Base-by-base conservation (phyloP, 768 basidiomycete genomes). In the Termitomyces sp. region DNA sequence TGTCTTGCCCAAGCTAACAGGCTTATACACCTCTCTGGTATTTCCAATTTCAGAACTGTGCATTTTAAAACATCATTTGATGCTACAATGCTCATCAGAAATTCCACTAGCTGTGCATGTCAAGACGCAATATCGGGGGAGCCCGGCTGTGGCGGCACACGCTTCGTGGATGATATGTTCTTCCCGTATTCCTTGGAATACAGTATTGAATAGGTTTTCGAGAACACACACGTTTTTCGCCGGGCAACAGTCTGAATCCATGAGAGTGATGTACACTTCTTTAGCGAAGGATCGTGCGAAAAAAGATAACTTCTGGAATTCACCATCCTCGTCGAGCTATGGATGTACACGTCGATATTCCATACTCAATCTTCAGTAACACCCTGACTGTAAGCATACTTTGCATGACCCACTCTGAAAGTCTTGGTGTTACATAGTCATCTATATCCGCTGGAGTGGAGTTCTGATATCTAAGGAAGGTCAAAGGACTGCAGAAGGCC, bases 401-500 rank as follows among this genome's bases (percentile, higher is more conserved):
- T 49, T 20, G 2, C 13, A 16, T 35, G 33, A 35, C 8, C 32
- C 7, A 22, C 33, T 33, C 33, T 24, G 14, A 9, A 16, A 3
- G 9, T 48, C 49, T 10, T 24, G 20, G 14, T 50, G 32, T 22
- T 22, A 22, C 13, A 22, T 32, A 3, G 20, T 13, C 14, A 8
- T 11, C 20, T 41, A 13, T 52, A 28, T 38, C 11, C 8, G n/a
- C 40, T 69, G 40, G 63, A 65, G 35, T 69, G 44, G 64, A 65
- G 35, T 54, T 57, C 5, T 46, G 59, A 5, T 66, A 68, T 52
- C 57, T 60, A 20, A 62, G 64, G 30, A 68, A n/a, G n/a, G n/a
- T n/a, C n/a, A n/a, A n/a, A n/a, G n/a, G 4, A 1, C 55, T 69
- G 8, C 56, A 67, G 71, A 69, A 59, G 45, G 71, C 61, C 6